Conservation (phyloP, 2,329 filamentous ascomycete genomes). For the Paraconiothyrium sp. region DNA sequence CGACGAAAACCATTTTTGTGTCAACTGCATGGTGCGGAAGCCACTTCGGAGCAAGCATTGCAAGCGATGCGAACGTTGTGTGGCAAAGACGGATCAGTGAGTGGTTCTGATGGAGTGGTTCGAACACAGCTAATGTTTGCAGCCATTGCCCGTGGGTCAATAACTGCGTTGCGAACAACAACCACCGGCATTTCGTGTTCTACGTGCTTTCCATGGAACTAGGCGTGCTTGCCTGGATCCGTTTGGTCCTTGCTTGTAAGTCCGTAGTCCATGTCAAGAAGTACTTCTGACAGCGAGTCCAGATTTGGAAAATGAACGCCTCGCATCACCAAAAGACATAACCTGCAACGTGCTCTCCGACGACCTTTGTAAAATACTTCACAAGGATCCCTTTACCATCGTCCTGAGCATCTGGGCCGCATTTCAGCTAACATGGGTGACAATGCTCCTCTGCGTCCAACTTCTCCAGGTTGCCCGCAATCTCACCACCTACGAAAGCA, state of each 20-base stretch:
- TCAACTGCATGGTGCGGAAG: slow-evolving; percentile 91
- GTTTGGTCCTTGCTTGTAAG: slow-evolving; percentile 77
- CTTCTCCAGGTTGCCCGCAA: slow-evolving; percentile 90
- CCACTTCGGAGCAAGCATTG: slow-evolving; percentile 97
- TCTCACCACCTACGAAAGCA: slow-evolving; percentile 96
- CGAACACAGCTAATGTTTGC: slow-evolving; percentile 28
- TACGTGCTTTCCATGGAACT: slow-evolving; percentile 83
- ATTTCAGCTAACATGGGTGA: slow-evolving; percentile 91
- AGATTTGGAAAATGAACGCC: slow-evolving; percentile 67
- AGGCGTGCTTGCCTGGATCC: slow-evolving; percentile 77
- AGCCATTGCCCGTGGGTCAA: slow-evolving; percentile 98
- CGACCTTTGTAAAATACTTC: slow-evolving; percentile 77
- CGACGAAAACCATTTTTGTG: slow-evolving; percentile 93
- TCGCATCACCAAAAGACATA: slow-evolving; percentile 61
- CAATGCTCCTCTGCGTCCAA: slow-evolving; percentile 96
- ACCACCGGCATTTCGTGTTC: slow-evolving; percentile 93
- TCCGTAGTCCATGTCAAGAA: background rate
- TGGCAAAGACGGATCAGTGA: slow-evolving; percentile 96
- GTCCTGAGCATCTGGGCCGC: slow-evolving; percentile 80
- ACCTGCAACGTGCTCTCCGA: slow-evolving; percentile 80
- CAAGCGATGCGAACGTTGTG: slow-evolving; percentile 86
- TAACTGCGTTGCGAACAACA: slow-evolving; percentile 95
- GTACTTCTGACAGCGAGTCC: slow-evolving; percentile 49
- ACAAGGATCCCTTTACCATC: slow-evolving; percentile 84
- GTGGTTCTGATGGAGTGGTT: slow-evolving; percentile 47